Conservation (phyloP, 441 rosid genomes). For the Croton laevigatus region DNA sequence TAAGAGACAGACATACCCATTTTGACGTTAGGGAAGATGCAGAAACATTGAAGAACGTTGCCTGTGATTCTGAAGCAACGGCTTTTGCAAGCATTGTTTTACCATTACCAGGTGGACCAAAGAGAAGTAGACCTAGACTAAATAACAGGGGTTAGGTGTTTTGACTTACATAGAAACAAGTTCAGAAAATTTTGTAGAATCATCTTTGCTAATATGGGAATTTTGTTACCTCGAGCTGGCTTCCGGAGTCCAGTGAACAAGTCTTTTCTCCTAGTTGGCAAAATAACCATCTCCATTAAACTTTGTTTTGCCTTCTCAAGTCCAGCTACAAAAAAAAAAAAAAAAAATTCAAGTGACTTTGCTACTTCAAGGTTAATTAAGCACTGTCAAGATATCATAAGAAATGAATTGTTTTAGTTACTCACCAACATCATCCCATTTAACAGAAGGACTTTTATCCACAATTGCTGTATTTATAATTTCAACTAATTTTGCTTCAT, state of each 20-base stretch:
- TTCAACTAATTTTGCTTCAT: conserved; percentile 75
- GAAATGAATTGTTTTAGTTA: background rate
- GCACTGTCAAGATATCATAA: background rate
- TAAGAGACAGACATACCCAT: conserved; percentile 59
- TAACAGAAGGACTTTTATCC: conserved; percentile 89
- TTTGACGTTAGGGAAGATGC: conserved; percentile 93
- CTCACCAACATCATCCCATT: conserved; percentile 98
- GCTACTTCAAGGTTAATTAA: conserved; percentile 13
- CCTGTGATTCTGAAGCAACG: conserved; percentile 92
- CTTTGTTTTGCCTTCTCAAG: conserved; percentile 95
- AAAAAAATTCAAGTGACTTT: conserved; percentile 22
- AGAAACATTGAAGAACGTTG: conserved; percentile 91
- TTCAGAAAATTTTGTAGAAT: background rate
- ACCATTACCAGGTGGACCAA: conserved; percentile 98
- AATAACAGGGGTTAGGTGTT: conserved; percentile 8
- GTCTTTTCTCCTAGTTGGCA: conserved; percentile 87
- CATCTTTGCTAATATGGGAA: conserved; percentile 9
- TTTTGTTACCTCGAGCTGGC: conserved; percentile 76
- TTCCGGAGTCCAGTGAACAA: conserved; percentile 91
- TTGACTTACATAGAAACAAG: conserved; percentile 3
- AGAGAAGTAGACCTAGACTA: conserved; percentile 75
- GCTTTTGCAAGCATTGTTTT: conserved; percentile 99
- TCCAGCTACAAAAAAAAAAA: conserved; percentile 62
- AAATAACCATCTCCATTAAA: conserved; percentile 89
- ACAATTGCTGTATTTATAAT: conserved; percentile 83